Base-by-base conservation (phyloP, 1,284 basidiomycete genomes). In the Austropuccinia psidii region DNA sequence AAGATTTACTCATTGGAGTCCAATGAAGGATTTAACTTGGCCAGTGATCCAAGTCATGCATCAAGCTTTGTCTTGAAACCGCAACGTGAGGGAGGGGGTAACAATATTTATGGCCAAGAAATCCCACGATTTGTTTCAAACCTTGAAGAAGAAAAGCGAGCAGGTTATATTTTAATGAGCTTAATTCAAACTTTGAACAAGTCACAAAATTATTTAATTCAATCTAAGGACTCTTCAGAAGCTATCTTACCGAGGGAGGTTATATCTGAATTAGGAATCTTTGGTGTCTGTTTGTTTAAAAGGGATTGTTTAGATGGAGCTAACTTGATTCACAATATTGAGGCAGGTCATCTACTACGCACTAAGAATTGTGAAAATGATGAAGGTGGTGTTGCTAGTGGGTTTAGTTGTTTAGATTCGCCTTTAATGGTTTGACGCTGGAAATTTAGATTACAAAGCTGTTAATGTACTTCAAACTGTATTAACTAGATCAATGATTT, bases 11-110 rank as follows among this genome's bases (percentile, higher is more conserved):
- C 57, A 24, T 15, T 72, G 21, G 58, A 72, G 4, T 21, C 52
- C 29, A 21, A 35, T 8, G 35, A 15, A 4, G 49, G 55, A 4
- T 27, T 35, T 5, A 19, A 27, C 47, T 24, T 72, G 6, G 69
- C 58, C 13, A 21, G 8, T n/a, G 37, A 72, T 49, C 47, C 57
- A 3, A 43, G 11, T 29, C 31, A 43, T 74, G 8, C 70, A 80
- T 0, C 84, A 13, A 82, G 84, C 15, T 88, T 91, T 55, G 96
- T 98, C 2, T 85, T 98, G 61, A 98, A 98, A 81, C 95, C 95
- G 0, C 94, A 98, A 81, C 86, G 94, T 21, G 92, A 98, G 83
- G 95, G 96, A 4, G 95, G 96, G 0, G 95, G 95, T 2, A 96
- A 98, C 81, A 98, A 98, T 79, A 86, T 98, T 29, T 98, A 98